Evolutionary conservation across 768 basidiomycete species (phyloP).

Genomic region (Trametes maxima): DNA sequence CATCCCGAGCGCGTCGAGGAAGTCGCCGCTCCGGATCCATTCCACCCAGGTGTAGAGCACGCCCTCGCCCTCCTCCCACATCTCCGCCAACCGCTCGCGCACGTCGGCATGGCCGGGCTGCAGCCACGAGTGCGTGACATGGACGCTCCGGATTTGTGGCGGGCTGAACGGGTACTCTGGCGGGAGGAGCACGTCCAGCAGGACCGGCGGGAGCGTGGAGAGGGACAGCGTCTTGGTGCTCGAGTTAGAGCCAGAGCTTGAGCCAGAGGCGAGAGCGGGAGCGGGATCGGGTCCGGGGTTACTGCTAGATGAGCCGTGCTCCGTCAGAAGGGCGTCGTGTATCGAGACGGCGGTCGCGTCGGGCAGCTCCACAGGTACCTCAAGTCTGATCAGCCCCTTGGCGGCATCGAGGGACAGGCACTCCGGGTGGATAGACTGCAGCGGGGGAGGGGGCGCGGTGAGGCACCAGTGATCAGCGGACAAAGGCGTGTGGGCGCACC

Average conservation of each 20-base stretch:
- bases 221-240: conserved; percentile 36
- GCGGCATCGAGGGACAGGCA: conserved; percentile 49
- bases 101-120: conserved; percentile 38
- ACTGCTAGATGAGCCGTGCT: conserved; percentile 16
- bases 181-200: conserved; percentile 60
- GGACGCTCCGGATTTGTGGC: conserved; percentile 57
- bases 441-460: no score
- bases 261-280: no score
- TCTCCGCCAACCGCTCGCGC: conserved; percentile 44
- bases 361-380: conserved; percentile 66
- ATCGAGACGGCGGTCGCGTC: conserved; percentile 44
- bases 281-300: background rate
- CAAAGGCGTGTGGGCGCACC: conserved; percentile 38
- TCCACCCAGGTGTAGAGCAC: conserved; percentile 75
- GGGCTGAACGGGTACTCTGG: conserved; percentile 46
- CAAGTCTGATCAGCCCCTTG: conserved; percentile 51
- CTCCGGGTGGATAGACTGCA: conserved; percentile 79
- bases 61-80: conserved; percentile 64
- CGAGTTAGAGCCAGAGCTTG: no score
- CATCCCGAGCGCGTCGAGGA: conserved; percentile 52
- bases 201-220: conserved; percentile 62
- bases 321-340: conserved; percentile 29
- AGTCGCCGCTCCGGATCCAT: conserved; percentile 66
- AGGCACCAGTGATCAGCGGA: background rate
- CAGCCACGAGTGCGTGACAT: conserved; percentile 63